These are phyloP conservation scores for Glycyrrhiza uralensis DNA, from an alignment of 306 rosid species.

Conservation along the genomic window DNA sequence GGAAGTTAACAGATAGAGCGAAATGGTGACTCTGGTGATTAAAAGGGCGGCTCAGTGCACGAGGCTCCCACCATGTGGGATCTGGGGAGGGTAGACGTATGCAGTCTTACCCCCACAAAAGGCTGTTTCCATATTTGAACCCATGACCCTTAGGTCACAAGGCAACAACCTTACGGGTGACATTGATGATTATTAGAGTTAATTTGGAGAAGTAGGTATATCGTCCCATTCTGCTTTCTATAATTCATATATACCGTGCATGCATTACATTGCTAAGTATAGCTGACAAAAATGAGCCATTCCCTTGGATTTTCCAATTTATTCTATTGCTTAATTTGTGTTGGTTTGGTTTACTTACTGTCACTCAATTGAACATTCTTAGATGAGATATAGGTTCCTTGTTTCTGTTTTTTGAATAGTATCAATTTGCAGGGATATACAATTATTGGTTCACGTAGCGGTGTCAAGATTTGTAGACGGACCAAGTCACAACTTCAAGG, in stretches of 20 bases:
- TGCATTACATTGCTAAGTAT: not conserved
- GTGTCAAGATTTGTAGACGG: constrained; percentile 99
- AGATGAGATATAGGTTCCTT: not conserved
- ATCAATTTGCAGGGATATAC: constrained; percentile 77
- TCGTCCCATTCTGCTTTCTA: not conserved
- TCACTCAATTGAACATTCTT: constrained; percentile 22
- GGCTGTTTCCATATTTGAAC: too few species aligned
- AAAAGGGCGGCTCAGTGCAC: too few species aligned
- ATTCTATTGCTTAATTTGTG: not conserved
- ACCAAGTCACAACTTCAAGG: constrained; percentile 97
- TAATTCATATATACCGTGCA: not conserved
- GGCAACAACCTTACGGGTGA: too few species aligned
- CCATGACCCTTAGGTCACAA: too few species aligned
- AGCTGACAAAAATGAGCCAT: not conserved
- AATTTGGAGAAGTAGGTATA: constrained; percentile 85
- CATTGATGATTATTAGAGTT: too few species aligned
- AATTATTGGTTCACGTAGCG: constrained; percentile 89
- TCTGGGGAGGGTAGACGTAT: too few species aligned
- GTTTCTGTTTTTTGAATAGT: constrained; percentile 21
- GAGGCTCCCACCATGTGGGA: too few species aligned
- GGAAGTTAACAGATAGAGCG: constrained; percentile 58
- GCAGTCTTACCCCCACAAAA: too few species aligned
- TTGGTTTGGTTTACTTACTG: not conserved
- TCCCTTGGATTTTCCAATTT: not conserved
- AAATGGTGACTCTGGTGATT: constrained; percentile 95